Evolutionary conservation across 106 monocot species (phyloP), one percentile per base, ranked within the genome.

Genomic region (Allium fistulosum): DNA sequence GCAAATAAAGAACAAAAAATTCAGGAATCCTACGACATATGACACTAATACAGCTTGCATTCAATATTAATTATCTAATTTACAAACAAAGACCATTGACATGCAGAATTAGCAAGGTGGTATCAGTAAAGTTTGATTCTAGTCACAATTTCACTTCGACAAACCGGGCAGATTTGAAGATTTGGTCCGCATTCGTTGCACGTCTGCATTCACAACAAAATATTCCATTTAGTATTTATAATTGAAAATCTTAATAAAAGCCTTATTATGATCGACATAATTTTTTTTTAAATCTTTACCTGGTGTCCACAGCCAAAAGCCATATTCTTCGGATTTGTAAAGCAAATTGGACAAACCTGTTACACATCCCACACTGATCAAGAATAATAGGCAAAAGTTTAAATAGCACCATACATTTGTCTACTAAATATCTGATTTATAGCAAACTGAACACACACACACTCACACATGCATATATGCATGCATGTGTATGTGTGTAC

Each of bases 291-390:
- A 37, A 37, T 37, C 2, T 4, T 53, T 62, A 94, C 94, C 90
- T 87, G 94, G 70, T 94, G 94, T 0, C 90, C 94, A 65, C 94
- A 94, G 47, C 87, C 87, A 59, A 94, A 94, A 53, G 94, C 94
- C 87, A 94, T 90, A 51, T 94, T 78, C 67, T 90, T 94, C 7
- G 82, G 77, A 63, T 87, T 85, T n/a, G 87, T 75, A 52, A 94
- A 79, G 70, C 94, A 94, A 50, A 94, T 85, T 4, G 94, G 94
- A 28, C 94, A 94, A 70, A 87, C 82, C 87, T 90, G 53, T 69
- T 52, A 51, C 60, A 63, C 15, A 52, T 49, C 9, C n/a, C 48
- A 37, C 37, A 67, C 6, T n/a, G 16, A 55, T n/a, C 17, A 4
- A 68, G 27, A 68, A 12, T 45, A 68, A 68, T 68, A 45, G 57